Evolutionary conservation across 176 grass and related monocot species (phyloP).

Genomic region (Bonia amplexicaulis): DNA sequence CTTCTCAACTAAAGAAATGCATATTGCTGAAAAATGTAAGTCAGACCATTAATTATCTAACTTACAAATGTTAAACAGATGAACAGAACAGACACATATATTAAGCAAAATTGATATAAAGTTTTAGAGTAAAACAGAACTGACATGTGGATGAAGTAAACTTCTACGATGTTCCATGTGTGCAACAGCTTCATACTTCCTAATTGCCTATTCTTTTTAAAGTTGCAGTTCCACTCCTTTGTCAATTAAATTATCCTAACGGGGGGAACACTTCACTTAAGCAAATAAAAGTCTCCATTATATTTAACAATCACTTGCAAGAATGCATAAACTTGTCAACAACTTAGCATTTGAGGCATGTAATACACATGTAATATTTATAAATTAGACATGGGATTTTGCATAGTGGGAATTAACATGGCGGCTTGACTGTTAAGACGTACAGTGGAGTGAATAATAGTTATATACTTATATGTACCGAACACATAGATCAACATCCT

Average conservation of each 20-base stretch:
- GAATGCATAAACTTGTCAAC: not conserved
- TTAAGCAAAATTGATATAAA: not conserved
- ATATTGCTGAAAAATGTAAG: not conserved
- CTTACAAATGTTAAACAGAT: not conserved
- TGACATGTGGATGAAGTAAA: not conserved
- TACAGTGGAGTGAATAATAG: not conserved
- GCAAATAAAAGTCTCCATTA: not conserved
- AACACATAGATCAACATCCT: not conserved
- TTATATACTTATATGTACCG: not conserved
- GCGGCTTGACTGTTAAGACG: not conserved
- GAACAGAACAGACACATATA: not conserved
- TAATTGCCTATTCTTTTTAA: not conserved
- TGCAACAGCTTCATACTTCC: not conserved
- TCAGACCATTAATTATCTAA: not conserved
- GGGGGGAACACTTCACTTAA: not conserved
- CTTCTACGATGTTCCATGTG: too few relatives aligned
- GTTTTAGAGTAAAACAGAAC: not conserved
- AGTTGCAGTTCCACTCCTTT: not conserved
- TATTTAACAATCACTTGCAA: not conserved
- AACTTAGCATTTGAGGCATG: not conserved
- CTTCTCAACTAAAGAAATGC: not conserved
- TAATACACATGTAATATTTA: not conserved
- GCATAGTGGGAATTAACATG: not conserved
- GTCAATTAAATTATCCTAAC: not conserved
- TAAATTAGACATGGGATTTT: not conserved